Evolutionary conservation across 106 monocot genomes (phyloP), one percentile per base, ranked within the genome.

Genomic region (Allium fistulosum): DNA sequence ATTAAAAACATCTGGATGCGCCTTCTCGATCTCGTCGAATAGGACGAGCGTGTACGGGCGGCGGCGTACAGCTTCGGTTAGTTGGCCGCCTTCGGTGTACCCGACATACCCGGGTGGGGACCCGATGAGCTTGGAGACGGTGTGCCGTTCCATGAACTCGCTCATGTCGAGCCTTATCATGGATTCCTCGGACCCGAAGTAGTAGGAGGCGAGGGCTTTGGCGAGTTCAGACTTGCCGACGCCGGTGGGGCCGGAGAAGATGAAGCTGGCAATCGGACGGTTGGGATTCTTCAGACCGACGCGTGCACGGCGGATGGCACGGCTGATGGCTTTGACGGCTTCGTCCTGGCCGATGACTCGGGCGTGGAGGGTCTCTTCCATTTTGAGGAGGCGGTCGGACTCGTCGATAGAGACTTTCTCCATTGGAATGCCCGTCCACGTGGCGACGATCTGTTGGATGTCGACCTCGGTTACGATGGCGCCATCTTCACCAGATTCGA

Each of bases 131-230:
- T 89, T 89, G 18, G 88, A 85, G 11, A 89, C 85, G 0, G 88
- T 89, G 69, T 85, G 88, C 45, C 85, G 69, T 64, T 89, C 88
- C 88, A 89, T 89, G 77, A 89, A 89, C 58, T 89, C 88, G 61
- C 88, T 88, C 88, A 88, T 88, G 61, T 88, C 88, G 7, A 88
- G 81, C 10, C 88, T 75, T 58, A 88, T 85, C 88, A 88, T 88
- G 49, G 22, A 84, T 7, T 88, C 88, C 56, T 88, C 84, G 2
- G 88, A 88, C 1, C 88, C 88, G 48, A 82, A 85, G 65, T 89
- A 89, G 69, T 85, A 89, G 51, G 85, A 47, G 17, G 85, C 88
- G 5, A 89, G 72, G 49, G 88, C 77, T 72, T 89, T 89, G 26
- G 88, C 88, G 10, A 89, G 68, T 55, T 89, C 85, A 16, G 88